These are phyloP conservation scores for Aspergillus fischeri DNA, from an alignment of 2,329 filamentous ascomycete genomes.

Conservation along the genomic window DNA sequence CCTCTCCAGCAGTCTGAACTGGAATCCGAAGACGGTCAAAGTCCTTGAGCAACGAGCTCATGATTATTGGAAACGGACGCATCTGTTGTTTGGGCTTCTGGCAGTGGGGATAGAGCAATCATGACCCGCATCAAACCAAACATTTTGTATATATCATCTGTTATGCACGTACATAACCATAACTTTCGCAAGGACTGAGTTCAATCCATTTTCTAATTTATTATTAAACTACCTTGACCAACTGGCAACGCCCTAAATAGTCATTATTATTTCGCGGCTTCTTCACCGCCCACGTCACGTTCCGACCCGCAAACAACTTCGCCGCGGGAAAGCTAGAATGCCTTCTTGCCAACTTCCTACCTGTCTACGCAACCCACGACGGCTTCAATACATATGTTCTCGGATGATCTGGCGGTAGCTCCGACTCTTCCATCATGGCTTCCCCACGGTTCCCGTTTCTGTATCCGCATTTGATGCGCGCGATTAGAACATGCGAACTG, in stretches of 20 bases:
- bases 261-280: neutral
- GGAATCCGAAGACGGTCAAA: constrained; percentile 48
- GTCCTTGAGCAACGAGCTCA: constrained; percentile 58
- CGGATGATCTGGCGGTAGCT: constrained; percentile 10
- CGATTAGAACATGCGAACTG: constrained; percentile 47
- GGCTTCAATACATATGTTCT: constrained; percentile 1
- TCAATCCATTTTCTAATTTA: neutral
- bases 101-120: constrained; percentile 26
- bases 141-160: neutral
- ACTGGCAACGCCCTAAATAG: neutral
- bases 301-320: constrained; percentile 8
- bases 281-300: constrained; percentile 25
- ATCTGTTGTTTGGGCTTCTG: constrained; percentile 75
- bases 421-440: constrained; percentile 48
- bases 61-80: constrained; percentile 81
- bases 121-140: neutral
- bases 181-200: neutral
- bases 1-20: constrained; percentile 44
- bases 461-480: constrained; percentile 63
- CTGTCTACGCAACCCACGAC: neutral
- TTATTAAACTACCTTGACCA: neutral
- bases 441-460: constrained; percentile 62
- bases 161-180: neutral
- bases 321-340: constrained; percentile 22
- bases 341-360: constrained; percentile 1